phyloP scores from a whole-genome alignment of 371 early-diverging fungal species.

The Batrachochytrium dendrobatidis region DNA sequence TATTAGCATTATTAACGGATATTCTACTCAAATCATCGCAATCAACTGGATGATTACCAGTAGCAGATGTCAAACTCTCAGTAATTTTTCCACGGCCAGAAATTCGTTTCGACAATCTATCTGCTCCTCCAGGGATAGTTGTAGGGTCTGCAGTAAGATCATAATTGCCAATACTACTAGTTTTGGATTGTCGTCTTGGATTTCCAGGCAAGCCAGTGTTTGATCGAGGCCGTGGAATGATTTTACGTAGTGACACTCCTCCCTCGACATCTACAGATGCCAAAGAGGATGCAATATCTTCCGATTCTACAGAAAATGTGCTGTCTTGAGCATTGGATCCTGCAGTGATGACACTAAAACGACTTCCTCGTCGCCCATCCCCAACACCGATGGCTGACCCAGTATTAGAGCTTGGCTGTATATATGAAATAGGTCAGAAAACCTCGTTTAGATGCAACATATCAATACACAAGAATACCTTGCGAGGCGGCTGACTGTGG shows the following conservation, averaged over 20 bases:
- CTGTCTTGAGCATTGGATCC: neutral
- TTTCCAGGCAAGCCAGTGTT: neutral
- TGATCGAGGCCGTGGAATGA: neutral
- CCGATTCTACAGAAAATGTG: neutral
- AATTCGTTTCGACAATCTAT: neutral
- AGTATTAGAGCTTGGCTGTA: neutral
- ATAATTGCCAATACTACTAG: slow-evolving; percentile 6
- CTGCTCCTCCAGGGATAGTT: neutral
- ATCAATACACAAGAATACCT: neutral
- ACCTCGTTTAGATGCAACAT: too few species aligned
- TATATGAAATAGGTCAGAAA: neutral
- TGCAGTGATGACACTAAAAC: neutral
- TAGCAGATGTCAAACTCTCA: neutral
- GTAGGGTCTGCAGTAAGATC: slow-evolving; percentile 7
- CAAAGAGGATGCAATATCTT: neutral
- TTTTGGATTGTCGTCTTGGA: neutral
- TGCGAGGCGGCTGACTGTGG: too few species aligned
- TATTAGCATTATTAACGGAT: neutral
- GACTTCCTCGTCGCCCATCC: neutral
- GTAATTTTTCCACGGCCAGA: neutral
- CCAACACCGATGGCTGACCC: neutral
- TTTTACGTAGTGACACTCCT: neutral
- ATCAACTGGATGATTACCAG: neutral
- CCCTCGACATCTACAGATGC: neutral
- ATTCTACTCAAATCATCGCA: neutral